Evolutionary conservation across 192 early-diverging fungal species (phyloP), one percentile per base, ranked within the genome.

Genomic region (Coemansia sp.): DNA sequence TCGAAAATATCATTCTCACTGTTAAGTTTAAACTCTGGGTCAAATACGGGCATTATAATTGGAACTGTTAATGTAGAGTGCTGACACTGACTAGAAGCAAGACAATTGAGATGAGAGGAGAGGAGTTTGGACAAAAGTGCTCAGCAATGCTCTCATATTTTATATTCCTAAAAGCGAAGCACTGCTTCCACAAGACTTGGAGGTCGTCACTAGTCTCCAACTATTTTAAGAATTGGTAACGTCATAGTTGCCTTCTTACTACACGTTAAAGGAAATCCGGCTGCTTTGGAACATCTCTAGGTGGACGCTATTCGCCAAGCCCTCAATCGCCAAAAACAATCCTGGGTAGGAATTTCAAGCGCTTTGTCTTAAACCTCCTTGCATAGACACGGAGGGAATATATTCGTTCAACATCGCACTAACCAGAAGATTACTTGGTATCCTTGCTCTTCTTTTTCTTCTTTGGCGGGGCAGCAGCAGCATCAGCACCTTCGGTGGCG

Each of bases 371-470:
- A 1, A 44, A 16, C 14, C 6, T 44, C 16, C 42, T 17, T 17
- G 37, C 10, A 39, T 39, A 10, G 3, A 42, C n/a, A n/a, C 13
- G 16, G 44, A 6, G 16, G 42, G 8, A 10, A 1, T 19, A 48
- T 27, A 27, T 27, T 27, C 24, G 24, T 27, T 27, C 24, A 27
- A 27, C 24, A 27, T 27, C 24, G 24, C 24, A 27, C 54, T 57
- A 57, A 4, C 34, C 54, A 1, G 54, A 57, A 16, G 54, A 33
- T 6, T 31, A 3, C 17, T 57, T 57, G 27, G 54, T 33, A 33
- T 57, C 54, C 54, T 35, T 57, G 54, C 54, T 57, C 54, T 57
- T 57, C 16, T 57, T 57, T 24, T 57, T 57, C 54, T 57, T 57
- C 54, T 57, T 57, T 34, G 54, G 54, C 31, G 14, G 29, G 3